Evolutionary conservation across 1,284 basidiomycete species (phyloP), one percentile per base, ranked within the genome.

Genomic region (Ceratobasidium sp.): DNA sequence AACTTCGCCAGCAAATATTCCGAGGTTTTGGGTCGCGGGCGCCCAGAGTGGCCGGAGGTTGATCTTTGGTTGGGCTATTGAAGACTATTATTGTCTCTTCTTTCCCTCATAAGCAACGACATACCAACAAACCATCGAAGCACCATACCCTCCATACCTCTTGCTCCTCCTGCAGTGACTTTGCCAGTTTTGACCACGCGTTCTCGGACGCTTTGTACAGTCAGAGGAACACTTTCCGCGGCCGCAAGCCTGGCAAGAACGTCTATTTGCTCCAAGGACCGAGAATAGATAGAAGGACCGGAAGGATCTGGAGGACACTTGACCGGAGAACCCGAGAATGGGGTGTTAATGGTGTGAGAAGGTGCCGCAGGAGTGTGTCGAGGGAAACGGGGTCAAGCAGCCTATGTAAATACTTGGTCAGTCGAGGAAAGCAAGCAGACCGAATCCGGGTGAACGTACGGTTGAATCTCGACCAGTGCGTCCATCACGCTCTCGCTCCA

Each of bases 11-110:
- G 0, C 87, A 18, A 70, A 23, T 0, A 83, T 81, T 0, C 87
- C 85, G 1, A 98, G 81, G 0, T 92, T 89, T 6, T 86, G 85
- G 18, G 89, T 86, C 1, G 94, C 88, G n/a, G 95, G 91, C 4
- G 87, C 85, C 92, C 95, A 98, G 12, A 97, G 78, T 0, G 96
- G 96, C 39, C 93, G 87, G 57, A 97, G 83, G 79, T 95, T 95
- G 76, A 97, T 91, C 81, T 97, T 97, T 60, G 97, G 83, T 79
- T 97, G 95, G 1, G 91, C 92, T 89, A 75, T n/a, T 1, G 4
- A 10, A n/a, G 62, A 45, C 1, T 57, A 10, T 52, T 52, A 16
- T 26, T 43, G 18, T 26, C 43, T 1, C 28, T 30, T 39, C n/a
- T 28, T 12, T 6, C 6, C 3, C 18, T 76, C 71, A 72, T 48